Conservation (phyloP, 805 yeast species). For the Starmera quercuum region DNA sequence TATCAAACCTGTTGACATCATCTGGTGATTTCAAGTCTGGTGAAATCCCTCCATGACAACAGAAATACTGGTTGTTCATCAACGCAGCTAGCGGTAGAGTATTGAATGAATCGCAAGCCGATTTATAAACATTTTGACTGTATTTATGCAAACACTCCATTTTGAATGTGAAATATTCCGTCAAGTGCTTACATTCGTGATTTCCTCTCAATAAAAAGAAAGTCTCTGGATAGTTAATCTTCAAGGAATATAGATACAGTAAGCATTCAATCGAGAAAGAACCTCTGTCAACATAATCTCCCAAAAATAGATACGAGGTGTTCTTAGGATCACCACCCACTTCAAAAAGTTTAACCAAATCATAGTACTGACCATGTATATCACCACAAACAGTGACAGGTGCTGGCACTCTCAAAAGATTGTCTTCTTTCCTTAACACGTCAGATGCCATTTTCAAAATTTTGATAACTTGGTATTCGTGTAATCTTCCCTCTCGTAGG, state of each 20-base stretch:
- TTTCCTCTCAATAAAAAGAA: slow-evolving; percentile 87
- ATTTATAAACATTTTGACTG: slow-evolving; percentile 55
- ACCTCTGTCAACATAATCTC: slow-evolving; percentile 96
- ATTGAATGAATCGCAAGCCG: slow-evolving; percentile 71
- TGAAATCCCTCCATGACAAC: slow-evolving; percentile 94
- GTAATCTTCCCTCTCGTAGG: slow-evolving; percentile 70
- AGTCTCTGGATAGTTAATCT: slow-evolving; percentile 64
- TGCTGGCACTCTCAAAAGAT: slow-evolving; percentile 72
- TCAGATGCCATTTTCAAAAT: slow-evolving; percentile 62
- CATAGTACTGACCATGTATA: slow-evolving; percentile 93
- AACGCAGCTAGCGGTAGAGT: slow-evolving; percentile 88
- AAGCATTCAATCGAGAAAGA: slow-evolving; percentile 80
- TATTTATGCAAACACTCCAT: slow-evolving; percentile 87
- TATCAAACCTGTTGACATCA: slow-evolving; percentile 61
- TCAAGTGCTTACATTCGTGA: slow-evolving; percentile 90
- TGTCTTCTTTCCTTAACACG: slow-evolving; percentile 65
- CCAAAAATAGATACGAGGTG: slow-evolving; percentile 78
- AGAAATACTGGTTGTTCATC: slow-evolving; percentile 89
- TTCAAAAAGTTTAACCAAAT: slow-evolving; percentile 82
- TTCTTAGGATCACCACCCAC: slow-evolving; percentile 82
- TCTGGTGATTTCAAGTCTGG: slow-evolving; percentile 69
- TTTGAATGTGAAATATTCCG: slow-evolving; percentile 90
- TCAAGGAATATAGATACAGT: slow-evolving; percentile 69
- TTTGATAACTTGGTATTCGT: slow-evolving; percentile 58
- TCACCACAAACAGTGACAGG: slow-evolving; percentile 97